Evolutionary conservation across 176 grass and related monocot genomes (phyloP).

Genomic region (Musa troglodytarum): DNA sequence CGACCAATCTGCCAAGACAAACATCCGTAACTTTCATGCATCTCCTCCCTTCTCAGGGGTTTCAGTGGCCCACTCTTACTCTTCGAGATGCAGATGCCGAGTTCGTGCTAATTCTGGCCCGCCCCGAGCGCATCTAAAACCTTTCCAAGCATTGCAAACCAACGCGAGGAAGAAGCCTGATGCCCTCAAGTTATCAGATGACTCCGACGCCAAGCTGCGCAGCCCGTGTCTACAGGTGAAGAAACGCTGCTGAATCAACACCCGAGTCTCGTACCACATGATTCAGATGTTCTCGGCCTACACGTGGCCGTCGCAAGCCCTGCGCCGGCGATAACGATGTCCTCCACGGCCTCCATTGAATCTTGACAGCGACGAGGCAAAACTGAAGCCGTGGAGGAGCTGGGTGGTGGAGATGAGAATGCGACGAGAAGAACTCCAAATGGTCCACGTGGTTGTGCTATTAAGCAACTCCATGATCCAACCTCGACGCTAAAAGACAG

Average conservation of each 20-base stretch:
- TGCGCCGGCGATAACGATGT: background rate
- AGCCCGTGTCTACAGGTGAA: constrained; percentile 24
- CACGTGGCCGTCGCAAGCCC: background rate
- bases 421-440: too few relatives aligned
- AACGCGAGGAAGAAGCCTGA: constrained; percentile 36
- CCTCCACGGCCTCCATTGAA: background rate
- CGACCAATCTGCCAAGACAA: background rate
- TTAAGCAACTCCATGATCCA: too few relatives aligned
- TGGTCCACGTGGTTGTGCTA: too few relatives aligned
- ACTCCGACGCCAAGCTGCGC: constrained; percentile 46
- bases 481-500: too few relatives aligned
- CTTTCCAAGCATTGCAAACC: constrained; percentile 52
- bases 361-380: too few relatives aligned
- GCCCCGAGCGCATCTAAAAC: constrained; percentile 57
- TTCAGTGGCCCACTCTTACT: background rate
- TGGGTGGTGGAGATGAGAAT: too few relatives aligned
- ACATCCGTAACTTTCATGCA: too few relatives aligned
- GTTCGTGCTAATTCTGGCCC: constrained; percentile 32
- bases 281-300: too few relatives aligned
- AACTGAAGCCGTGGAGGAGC: too few relatives aligned
- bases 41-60: background rate
- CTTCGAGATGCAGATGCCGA: background rate
- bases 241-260: constrained; percentile 22
- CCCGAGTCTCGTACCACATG: background rate
- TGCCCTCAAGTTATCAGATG: constrained; percentile 35